Percentiles rank a stretch among this genome's conserved stretches.
These are phyloP conservation scores for Hypoxylon sp. DNA, from an alignment of 2,329 filamentous ascomycete species.

Conservation along the genomic window DNA sequence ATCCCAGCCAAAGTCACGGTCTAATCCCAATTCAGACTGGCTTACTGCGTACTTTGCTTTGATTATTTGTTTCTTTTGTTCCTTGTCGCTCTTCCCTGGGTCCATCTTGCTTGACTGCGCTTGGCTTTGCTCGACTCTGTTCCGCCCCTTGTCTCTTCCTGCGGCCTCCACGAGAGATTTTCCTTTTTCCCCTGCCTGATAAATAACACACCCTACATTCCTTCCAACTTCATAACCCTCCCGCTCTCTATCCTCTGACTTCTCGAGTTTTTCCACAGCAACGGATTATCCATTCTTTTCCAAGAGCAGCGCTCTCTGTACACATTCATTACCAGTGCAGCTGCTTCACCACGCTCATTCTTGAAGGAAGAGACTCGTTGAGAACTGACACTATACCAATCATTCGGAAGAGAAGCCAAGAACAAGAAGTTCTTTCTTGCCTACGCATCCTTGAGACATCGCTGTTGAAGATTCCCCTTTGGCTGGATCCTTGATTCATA, in stretches of 20 bases:
- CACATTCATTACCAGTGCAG: slow-evolving; percentile 53
- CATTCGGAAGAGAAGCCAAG: slow-evolving; percentile 28
- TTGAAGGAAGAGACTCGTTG: slow-evolving; percentile 33
- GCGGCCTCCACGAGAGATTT: slow-evolving; percentile 33
- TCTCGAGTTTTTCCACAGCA: slow-evolving; percentile 41
- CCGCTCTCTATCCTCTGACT: slow-evolving; percentile 18
- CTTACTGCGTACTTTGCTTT: too few relatives aligned
- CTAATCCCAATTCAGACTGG: slow-evolving; percentile 27
- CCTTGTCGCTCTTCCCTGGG: slow-evolving; percentile 23
- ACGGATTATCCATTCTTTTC: slow-evolving; percentile 52
- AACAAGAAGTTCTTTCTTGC: slow-evolving; percentile 35
- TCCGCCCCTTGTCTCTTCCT: slow-evolving; percentile 15
- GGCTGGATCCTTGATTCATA: slow-evolving; percentile 49
- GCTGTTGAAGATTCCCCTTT: slow-evolving; percentile 45
- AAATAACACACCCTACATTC: slow-evolving; percentile 46
- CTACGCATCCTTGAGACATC: slow-evolving; percentile 22
- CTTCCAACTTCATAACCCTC: slow-evolving; percentile 35
- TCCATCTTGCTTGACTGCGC: slow-evolving; percentile 1
- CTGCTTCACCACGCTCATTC: slow-evolving; percentile 53
- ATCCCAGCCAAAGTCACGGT: not conserved
- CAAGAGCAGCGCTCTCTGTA: slow-evolving; percentile 56
- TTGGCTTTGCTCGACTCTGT: not conserved
- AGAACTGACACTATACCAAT: slow-evolving; percentile 27
- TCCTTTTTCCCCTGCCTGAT: slow-evolving; percentile 34
- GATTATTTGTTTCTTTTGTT: slow-evolving; percentile 9